These are phyloP conservation scores for Mycena metata DNA, from an alignment of 768 basidiomycete genomes.

Conservation along the genomic window DNA sequence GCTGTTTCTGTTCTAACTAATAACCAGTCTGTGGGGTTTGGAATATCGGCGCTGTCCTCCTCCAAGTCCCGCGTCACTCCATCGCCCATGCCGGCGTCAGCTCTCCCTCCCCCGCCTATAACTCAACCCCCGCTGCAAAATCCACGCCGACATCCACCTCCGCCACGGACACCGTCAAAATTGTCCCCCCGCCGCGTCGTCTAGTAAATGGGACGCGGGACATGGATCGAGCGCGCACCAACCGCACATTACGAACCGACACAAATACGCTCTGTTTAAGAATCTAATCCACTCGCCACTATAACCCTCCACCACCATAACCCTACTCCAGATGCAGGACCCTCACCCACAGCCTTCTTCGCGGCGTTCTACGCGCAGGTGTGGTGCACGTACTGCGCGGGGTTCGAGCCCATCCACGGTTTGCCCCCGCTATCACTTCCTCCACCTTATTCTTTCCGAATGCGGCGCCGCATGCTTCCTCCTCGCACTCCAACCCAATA, in stretches of 20 bases:
- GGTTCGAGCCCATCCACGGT: slow-evolving; percentile 49
- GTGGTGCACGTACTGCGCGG: slow-evolving; percentile 68
- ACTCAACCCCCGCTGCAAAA: too few species aligned
- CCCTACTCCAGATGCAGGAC: slow-evolving; percentile 18
- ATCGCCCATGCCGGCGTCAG: neutral
- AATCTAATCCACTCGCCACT: neutral
- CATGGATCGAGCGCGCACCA: neutral
- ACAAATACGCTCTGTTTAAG: neutral
- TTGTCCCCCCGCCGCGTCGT: neutral
- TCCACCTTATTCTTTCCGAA: slow-evolving; percentile 14
- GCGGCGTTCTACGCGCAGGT: slow-evolving; percentile 79
- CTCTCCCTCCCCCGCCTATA: too few species aligned
- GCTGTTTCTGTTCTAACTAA: too few species aligned
- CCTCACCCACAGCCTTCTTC: slow-evolving; percentile 75
- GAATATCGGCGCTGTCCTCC: too few species aligned
- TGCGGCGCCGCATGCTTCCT: too few species aligned
- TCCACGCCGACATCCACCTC: neutral
- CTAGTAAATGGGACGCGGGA: too few species aligned
- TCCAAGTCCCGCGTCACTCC: neutral
- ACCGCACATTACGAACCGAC: neutral
- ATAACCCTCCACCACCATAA: slow-evolving; percentile 10
- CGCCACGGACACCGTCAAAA: neutral
- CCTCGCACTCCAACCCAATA: too few species aligned
- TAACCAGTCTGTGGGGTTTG: too few species aligned
- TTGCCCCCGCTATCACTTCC: slow-evolving; percentile 39